phyloP scores from a whole-genome alignment of 2,329 filamentous ascomycete genomes.

The Sarocladium strictum region DNA sequence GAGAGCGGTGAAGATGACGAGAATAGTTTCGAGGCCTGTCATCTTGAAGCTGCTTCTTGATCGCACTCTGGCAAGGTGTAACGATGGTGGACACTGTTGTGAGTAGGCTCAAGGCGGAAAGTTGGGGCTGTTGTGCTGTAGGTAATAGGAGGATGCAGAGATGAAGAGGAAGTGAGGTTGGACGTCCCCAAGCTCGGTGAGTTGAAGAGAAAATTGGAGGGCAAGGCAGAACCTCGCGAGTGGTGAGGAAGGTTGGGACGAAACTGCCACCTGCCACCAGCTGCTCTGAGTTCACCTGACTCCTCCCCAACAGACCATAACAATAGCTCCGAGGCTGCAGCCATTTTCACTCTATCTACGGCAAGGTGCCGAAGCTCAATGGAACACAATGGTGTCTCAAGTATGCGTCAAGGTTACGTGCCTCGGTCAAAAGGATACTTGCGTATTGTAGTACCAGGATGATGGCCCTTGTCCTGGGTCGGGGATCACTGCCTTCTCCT shows the following conservation, averaged over 20 bases:
- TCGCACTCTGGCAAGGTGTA: not conserved
- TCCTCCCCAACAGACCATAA: not conserved
- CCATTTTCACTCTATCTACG: not conserved
- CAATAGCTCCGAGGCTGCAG: not conserved
- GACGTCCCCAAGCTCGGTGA: no score
- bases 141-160: not conserved
- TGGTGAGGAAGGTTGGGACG: slow-evolving; percentile 4
- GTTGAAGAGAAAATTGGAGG: no score
- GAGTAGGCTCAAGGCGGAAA: no score
- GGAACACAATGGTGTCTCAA: not conserved
- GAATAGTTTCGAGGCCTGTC: not conserved
- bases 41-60: not conserved
- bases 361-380: no score
- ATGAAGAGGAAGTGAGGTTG: not conserved
- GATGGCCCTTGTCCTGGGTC: not conserved
- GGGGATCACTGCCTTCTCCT: no score
- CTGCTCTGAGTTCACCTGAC: not conserved
- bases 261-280: not conserved
- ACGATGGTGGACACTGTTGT: no score
- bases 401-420: not conserved
- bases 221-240: no score
- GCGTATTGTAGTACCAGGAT: not conserved
- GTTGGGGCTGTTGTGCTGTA: not conserved
- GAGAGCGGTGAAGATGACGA: not conserved
- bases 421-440: not conserved